Base-by-base conservation (phyloP, 495 filamentous ascomycete genomes). In the Clavariopsis aquatica region DNA sequence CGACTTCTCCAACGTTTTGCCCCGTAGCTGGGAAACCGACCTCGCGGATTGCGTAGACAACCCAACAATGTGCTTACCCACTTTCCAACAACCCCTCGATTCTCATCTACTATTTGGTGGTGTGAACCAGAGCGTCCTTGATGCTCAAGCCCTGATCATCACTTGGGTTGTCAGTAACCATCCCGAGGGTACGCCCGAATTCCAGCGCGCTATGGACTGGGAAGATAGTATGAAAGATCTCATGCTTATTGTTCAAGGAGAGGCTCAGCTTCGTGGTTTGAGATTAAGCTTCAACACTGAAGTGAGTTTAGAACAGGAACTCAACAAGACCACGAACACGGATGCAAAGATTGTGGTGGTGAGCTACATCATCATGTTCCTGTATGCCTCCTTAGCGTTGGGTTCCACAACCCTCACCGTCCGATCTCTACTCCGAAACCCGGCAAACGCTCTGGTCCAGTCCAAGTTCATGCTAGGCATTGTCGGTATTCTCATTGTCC, bases 111-210 rank as follows among this genome's bases (percentile, higher is more conserved):
- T 98, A 22, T 79, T 98, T 38, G 93, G 94, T 10, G 92, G 92
- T 1, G 92, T 86, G 70, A 78, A 88, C 52, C 76, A 85, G 12
- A 82, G 82, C 69, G 81, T 91, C n/a, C 78, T 89, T 0, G 85
- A 92, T 43, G 83, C 93, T 8, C 74, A 83, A 52, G 93, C 95
- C 2, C 81, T 97, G 69, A 87, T 96, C 15, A 84, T 88, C 6
- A 97, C 94, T 0, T 98, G 95, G 95, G 94, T 98, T n/a, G 83
- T 98, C 31, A 93, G 89, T 64, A 98, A 98, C 62, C 81, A 88
- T 75, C 81, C 82, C 0, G 90, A 93, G 73, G 89, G 85, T 10
- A 87, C 87, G 1, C 70, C 79, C 23, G 86, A 84, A 29, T 81
- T 93, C 60, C 78, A 79, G 43, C 84, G 81, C 49, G 92, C 93